phyloP scores from a whole-genome alignment of 768 basidiomycete genomes.

The Termitomyces sp. region DNA sequence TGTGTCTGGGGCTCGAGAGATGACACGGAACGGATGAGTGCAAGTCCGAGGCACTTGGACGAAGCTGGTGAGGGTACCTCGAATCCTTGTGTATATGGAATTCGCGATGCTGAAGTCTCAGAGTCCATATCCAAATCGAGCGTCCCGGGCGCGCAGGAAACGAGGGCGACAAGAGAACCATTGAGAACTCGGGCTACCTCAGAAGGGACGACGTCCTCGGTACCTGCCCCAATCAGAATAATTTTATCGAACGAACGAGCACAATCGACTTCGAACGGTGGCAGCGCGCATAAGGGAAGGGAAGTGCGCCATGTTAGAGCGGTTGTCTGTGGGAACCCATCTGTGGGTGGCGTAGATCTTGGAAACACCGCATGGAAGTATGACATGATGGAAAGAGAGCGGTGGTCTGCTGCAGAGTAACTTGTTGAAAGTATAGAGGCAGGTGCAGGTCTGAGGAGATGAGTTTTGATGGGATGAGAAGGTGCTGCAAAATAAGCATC shows the following conservation, averaged over 20 bases:
- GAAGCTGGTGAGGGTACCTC: conserved; percentile 49
- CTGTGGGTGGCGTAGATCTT: conserved; percentile 5
- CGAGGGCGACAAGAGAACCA: conserved; percentile 73
- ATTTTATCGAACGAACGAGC: conserved; percentile 53
- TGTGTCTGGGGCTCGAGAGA: conserved; percentile 34
- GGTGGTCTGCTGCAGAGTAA: conserved; percentile 60
- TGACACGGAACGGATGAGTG: conserved; percentile 55
- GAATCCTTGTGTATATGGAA: conserved; percentile 57
- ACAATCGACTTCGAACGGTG: conserved; percentile 71
- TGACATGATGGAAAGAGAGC: conserved; percentile 64
- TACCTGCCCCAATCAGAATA: conserved; percentile 64
- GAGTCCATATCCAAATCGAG: conserved; percentile 21
- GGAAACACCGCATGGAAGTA: conserved; percentile 62
- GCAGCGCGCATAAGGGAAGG: conserved; percentile 58
- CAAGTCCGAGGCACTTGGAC: conserved; percentile 72
- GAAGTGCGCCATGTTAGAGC: conserved; percentile 60
- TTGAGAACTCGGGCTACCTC: conserved; percentile 74
- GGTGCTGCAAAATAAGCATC: neutral
- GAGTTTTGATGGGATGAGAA: conserved; percentile 19
- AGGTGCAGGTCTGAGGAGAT: conserved; percentile 40
- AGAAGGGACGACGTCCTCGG: conserved; percentile 68
- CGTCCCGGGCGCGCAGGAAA: conserved; percentile 43
- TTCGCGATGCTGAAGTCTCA: neutral
- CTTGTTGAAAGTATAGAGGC: conserved; percentile 36
- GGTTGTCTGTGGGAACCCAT: conserved; percentile 25